Base-by-base conservation (phyloP, 306 rosid genomes). In the Prunus campanulata region DNA sequence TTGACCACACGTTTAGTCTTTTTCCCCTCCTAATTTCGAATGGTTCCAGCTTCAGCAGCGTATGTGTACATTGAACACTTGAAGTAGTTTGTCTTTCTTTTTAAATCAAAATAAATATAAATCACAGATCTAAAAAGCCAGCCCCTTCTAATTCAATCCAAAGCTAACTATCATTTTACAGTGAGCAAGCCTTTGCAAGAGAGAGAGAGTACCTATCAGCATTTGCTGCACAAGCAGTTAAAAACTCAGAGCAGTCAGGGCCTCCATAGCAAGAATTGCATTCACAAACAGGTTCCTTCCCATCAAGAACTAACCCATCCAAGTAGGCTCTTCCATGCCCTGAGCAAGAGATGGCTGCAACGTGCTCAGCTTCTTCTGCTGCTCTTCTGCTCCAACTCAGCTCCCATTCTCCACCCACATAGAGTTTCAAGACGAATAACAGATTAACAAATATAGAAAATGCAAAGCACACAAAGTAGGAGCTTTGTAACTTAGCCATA, bases 261-360 rank as follows among this genome's bases (percentile, higher is more conserved):
- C 91, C 89, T 25, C 54, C 68, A 48, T 85, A 88, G 78, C 89
- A 88, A 15, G 72, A 3, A 75, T 88, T 81, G 79, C 91, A 85
- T 35, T 88, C 91, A 75, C 91, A 88, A 75, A 70, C 74, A 11
- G 85, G 89, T 3, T 55, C 8, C 24, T 77, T 76, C 2, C 82
- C 87, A 12, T 68, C 66, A 15, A 85, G 76, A 79, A 83, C 42
- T 50, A 83, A 11, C 6, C 91, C 89, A 80, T 88, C 91, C 76
- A 85, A 51, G 72, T 76, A 88, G 29, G 88, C 86, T 68, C 88
- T 81, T 62, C 91, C 91, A 77, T 88, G 91, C 19, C 91, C 89
- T 1, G 91, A 85, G 46, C 89, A 88, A 55, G 70, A 16, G 22
- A 78, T 79, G 14, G 88, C 83, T 12, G 86, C 89, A 74, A 85